Percentiles rank a stretch among this genome's conserved stretches.
These are phyloP conservation scores for Solanum raphanifolium DNA, from an alignment of 257 asterid genomes.

Conservation along the genomic window DNA sequence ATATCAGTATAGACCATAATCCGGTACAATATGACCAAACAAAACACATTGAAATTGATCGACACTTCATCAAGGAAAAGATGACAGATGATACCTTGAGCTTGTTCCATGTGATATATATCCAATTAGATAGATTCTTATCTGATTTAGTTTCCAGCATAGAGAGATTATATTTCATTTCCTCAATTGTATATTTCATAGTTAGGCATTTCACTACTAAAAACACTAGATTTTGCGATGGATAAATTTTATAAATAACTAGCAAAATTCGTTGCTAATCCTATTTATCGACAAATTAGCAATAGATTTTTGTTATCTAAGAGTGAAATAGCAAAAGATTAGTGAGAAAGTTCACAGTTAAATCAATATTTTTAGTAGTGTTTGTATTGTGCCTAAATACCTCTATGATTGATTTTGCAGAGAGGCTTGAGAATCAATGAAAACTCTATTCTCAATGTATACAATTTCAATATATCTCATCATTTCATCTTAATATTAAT, in stretches of 20 bases:
- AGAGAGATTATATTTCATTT: too few relatives aligned
- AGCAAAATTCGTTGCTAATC: too few relatives aligned
- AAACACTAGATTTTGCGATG: too few relatives aligned
- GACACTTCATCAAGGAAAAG: neutral
- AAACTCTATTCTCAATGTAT: neutral
- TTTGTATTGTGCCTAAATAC: neutral
- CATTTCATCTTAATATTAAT: too few relatives aligned
- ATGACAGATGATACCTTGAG: neutral
- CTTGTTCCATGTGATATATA: neutral
- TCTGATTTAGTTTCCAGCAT: too few relatives aligned
- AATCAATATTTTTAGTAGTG: too few relatives aligned
- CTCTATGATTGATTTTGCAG: neutral
- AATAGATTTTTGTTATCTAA: too few relatives aligned
- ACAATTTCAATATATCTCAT: too few relatives aligned
- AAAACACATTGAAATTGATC: neutral
- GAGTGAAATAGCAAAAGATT: too few relatives aligned
- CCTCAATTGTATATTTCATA: neutral
- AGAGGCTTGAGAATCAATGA: neutral
- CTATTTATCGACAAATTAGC: too few relatives aligned
- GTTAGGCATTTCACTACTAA: neutral
- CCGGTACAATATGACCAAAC: neutral
- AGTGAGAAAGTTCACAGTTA: too few relatives aligned
- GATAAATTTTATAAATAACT: too few relatives aligned
- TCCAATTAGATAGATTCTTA: neutral
- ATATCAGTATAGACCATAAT: neutral